phyloP scores from a whole-genome alignment of 495 filamentous ascomycete genomes.

The Penicillium paxilli region DNA sequence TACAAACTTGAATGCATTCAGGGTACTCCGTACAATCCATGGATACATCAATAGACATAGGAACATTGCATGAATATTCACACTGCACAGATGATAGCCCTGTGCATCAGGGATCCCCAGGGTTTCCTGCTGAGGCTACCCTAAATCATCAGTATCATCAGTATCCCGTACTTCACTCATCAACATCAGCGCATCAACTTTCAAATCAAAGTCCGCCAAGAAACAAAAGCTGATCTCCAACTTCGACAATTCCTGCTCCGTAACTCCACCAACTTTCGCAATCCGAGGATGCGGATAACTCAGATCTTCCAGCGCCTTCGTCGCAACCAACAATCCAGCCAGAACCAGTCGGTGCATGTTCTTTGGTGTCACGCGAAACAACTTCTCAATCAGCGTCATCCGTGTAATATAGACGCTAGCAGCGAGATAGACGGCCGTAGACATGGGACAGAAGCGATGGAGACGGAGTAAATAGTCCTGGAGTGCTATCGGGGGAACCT shows the following conservation, averaged over 20 bases:
- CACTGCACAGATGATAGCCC: too few relatives aligned
- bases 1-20: too few relatives aligned
- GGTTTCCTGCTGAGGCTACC: too few relatives aligned
- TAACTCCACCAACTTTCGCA: conserved; percentile 87
- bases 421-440: conserved; percentile 94
- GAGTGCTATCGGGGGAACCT: conserved; percentile 74
- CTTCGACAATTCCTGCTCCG: conserved; percentile 70
- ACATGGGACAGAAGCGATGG: conserved; percentile 90
- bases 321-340: conserved; percentile 80
- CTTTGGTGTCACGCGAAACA: conserved; percentile 71
- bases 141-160: too few relatives aligned
- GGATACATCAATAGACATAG: too few relatives aligned
- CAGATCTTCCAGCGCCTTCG: conserved; percentile 90
- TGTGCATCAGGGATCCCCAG: too few relatives aligned
- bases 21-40: too few relatives aligned
- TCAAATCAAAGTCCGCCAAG: conserved; percentile 76
- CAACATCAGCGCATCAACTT: conserved; percentile 65
- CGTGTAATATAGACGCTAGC: conserved; percentile 86
- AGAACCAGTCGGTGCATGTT: conserved; percentile 89
- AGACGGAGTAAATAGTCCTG: conserved; percentile 85
- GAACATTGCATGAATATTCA: too few relatives aligned
- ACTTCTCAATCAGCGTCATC: conserved; percentile 70
- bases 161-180: conserved; percentile 30
- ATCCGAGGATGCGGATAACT: conserved; percentile 82
- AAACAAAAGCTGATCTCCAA: conserved; percentile 93